Conservation (phyloP, 2,329 filamentous ascomycete genomes). For the Xylariaceae sp. region DNA sequence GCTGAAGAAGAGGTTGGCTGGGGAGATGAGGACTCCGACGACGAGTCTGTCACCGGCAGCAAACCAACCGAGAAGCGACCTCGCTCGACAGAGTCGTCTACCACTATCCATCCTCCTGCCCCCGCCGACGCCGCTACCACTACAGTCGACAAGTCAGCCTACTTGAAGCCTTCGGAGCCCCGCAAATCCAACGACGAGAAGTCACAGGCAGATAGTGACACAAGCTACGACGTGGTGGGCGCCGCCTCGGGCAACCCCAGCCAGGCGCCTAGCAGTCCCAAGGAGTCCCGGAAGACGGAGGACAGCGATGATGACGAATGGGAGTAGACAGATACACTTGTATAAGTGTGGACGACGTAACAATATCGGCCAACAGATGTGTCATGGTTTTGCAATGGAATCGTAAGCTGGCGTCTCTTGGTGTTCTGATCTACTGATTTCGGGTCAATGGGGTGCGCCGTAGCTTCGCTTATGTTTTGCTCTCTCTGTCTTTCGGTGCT, state of each 20-base stretch:
- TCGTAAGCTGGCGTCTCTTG: slow-evolving; percentile 14
- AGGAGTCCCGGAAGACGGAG: slow-evolving; percentile 53
- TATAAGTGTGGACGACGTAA: not conserved
- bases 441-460: slow-evolving; percentile 11
- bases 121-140: not conserved
- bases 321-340: slow-evolving; percentile 22
- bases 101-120: slow-evolving; percentile 54
- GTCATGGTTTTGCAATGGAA: slow-evolving; percentile 5
- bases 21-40: slow-evolving; percentile 44
- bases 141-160: slow-evolving; percentile 25
- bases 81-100: slow-evolving; percentile 53
- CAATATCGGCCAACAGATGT: slow-evolving; percentile 3
- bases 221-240: slow-evolving; percentile 90
- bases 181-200: slow-evolving; percentile 83
- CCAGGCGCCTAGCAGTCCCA: slow-evolving; percentile 67
- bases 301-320: slow-evolving; percentile 55
- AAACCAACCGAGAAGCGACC: slow-evolving; percentile 35
- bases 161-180: slow-evolving; percentile 60
- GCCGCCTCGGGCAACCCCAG: slow-evolving; percentile 72
- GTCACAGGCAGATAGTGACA: slow-evolving; percentile 87
- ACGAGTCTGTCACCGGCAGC: slow-evolving; percentile 34
- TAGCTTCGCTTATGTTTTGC: not conserved
- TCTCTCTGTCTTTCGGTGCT: slow-evolving; percentile 9
- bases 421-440: slow-evolving; percentile 9
- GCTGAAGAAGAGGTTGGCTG: slow-evolving; percentile 68